Base-by-base conservation (phyloP, 2,329 filamentous ascomycete species). In the Fusarium ramigenum region DNA sequence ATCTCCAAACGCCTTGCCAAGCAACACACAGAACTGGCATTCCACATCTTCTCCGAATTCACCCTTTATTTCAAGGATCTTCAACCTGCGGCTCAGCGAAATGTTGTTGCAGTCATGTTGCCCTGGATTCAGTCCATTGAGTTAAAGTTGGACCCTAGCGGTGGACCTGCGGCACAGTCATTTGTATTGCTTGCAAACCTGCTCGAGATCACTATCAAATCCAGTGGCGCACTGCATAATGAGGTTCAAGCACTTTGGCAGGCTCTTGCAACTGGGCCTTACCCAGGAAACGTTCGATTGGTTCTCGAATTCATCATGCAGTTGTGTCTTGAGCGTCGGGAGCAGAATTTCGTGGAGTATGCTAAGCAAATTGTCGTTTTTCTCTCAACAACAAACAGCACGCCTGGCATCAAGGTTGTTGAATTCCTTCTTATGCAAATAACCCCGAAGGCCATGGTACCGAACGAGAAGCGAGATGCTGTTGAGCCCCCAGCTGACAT, bases 361-460 rank as follows among this genome's bases (percentile, higher is more conserved):
- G 96, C 96, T 9, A 99, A 98, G 84, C 96, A 99, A 81, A 96
- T 99, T 59, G 95, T 98, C 21, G 97, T 99, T 2, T 98, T 98
- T 80, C 82, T 99, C 9, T 97, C 96, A 0, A 96, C 94, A 73
- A 97, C 88, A 1, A 87, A 85, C 71, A 88, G 85, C 89, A 78
- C 93, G 83, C 79, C 95, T 4, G 95, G 95, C 2, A 92, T 93
- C 53, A 97, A 97, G 78, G 95, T 99, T 7, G 92, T 99, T 16
- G 96, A 99, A 73, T 98, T 98, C 75, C 87, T 99, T 61, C 85
- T 98, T 34, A 88, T 97, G 82, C 95, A 98, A 74, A 95, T 99
- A 70, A 93, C 91, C 0, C 96, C 97, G 2, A 97, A 96, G 81
- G 93, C 95, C n/a, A 98, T 99, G 96, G 95, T 98, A 15, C 94